Conservation (phyloP, 176 grass and related monocot genomes). For the Oryza meridionalis region DNA sequence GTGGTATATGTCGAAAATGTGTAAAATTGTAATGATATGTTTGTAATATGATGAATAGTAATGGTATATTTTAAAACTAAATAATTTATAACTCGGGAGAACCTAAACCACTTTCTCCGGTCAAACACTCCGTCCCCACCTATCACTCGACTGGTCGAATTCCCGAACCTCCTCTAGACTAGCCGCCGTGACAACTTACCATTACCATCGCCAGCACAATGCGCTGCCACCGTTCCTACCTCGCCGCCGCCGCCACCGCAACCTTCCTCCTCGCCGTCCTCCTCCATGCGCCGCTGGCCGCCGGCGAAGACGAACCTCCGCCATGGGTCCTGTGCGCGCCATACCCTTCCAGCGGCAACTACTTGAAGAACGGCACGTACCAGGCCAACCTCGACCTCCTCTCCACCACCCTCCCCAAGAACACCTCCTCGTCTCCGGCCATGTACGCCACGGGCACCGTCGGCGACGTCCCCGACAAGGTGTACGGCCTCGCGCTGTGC, state of each 20-base stretch:
- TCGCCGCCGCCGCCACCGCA: neutral
- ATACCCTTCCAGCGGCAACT: neutral
- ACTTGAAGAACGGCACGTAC: slow-evolving; percentile 36
- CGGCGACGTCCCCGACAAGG: slow-evolving; percentile 32
- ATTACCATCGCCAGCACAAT: neutral
- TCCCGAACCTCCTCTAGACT: too few species aligned
- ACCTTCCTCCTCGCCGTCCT: neutral
- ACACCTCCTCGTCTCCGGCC: neutral
- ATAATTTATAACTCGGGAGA: too few species aligned
- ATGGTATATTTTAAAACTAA: too few species aligned
- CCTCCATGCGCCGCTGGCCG: neutral
- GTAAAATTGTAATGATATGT: too few species aligned
- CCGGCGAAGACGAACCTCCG: neutral
- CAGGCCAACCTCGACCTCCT: slow-evolving; percentile 44
- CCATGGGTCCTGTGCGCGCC: neutral
- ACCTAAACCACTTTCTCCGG: neutral
- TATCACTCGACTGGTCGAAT: neutral
- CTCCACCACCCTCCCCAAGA: slow-evolving; percentile 19
- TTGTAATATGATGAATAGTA: too few species aligned
- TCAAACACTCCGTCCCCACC: neutral
- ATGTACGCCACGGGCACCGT: slow-evolving; percentile 15
- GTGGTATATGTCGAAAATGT: too few species aligned
- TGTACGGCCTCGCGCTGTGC: slow-evolving; percentile 46
- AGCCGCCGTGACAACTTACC: neutral
- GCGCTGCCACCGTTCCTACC: neutral